These are phyloP conservation scores for Oryza australiensis DNA, from an alignment of 176 grass and related monocot species.

Conservation along the genomic window DNA sequence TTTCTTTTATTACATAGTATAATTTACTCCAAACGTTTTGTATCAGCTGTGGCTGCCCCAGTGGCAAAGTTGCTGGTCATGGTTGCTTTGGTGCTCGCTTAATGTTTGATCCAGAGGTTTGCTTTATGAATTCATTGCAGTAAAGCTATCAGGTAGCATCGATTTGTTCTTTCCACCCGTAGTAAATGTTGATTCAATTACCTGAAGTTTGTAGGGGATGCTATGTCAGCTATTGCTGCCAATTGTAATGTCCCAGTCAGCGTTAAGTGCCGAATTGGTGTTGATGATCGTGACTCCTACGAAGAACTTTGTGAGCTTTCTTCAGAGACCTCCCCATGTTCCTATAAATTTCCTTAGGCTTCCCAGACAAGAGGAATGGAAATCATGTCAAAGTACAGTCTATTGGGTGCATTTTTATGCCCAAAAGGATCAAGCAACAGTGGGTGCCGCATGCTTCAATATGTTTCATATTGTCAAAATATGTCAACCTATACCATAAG, in stretches of 20 bases:
- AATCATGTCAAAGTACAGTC: not conserved
- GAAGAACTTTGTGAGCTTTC: slow-evolving; percentile 81
- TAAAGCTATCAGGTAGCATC: not conserved
- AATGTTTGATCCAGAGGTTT: slow-evolving; percentile 96
- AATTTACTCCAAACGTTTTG: slow-evolving; percentile 36
- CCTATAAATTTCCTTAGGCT: not conserved
- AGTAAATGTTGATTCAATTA: slow-evolving; percentile 38
- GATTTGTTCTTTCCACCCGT: slow-evolving; percentile 10
- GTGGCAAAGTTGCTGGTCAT: slow-evolving; percentile 86
- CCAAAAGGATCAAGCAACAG: not conserved
- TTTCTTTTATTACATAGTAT: slow-evolving; percentile 13
- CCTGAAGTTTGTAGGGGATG: slow-evolving; percentile 89
- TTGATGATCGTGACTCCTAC: slow-evolving; percentile 87
- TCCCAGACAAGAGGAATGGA: not conserved
- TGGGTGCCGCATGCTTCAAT: not conserved
- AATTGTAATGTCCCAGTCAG: slow-evolving; percentile 82
- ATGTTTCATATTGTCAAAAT: not conserved
- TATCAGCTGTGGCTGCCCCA: slow-evolving; percentile 91
- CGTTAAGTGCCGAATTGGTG: slow-evolving; percentile 97
- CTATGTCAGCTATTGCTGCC: slow-evolving; percentile 89
- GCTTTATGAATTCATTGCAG: slow-evolving; percentile 24
- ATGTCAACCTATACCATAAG: not conserved
- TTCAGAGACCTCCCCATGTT: slow-evolving; percentile 20
- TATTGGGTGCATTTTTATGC: not conserved
- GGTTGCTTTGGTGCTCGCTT: slow-evolving; percentile 94